Base-by-base conservation (phyloP, 2,329 filamentous ascomycete species). In the Didymella pomorum region DNA sequence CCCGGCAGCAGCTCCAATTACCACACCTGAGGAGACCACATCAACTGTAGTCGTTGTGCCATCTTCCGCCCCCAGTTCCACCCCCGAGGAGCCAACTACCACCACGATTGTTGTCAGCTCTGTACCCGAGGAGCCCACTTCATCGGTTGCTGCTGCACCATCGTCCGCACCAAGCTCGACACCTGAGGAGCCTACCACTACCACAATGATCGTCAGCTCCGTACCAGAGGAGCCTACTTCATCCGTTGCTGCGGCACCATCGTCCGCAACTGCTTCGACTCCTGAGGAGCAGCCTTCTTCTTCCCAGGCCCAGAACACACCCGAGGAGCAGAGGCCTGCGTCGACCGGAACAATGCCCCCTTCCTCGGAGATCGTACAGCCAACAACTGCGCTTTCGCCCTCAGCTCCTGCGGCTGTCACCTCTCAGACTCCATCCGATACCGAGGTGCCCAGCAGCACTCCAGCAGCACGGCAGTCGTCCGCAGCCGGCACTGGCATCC, bases 401-500 rank as follows among this genome's bases (percentile, higher is more conserved):
- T 58, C 55, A 16, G 35, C 55, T 23, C 49, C 55, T 21, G 43
- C 55, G 25, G 49, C 54, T 21, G 29, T 58, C 12, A 58, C 43
- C 47, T 55, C 64, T 11, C 56, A 53, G 43, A 33, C 52, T 21
- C 57, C 58, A n/a, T 49, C 56, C n/a, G 56, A 58, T 18, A 50
- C 56, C 2, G 45, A 53, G 7, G 50, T 41, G 26, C 44, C 56
- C 8, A 58, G 51, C 41, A 53, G 44, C 50, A 46, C 45, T 26
- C 20, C 16, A n/a, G 41, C 18, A 18, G 39, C 23, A 18, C 42
- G 50, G 44, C 44, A 25, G 20, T 41, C 54, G 31, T 52, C 54
- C 10, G 43, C 42, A 11, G 50, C 50, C 4, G 21, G 35, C 18
- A 55, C 56, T 28, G 63, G 58, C 21, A 26, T 52, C 9, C 29